Evolutionary conservation across 2,329 filamentous ascomycete genomes (phyloP).

Genomic region (Bertia moriformis): DNA sequence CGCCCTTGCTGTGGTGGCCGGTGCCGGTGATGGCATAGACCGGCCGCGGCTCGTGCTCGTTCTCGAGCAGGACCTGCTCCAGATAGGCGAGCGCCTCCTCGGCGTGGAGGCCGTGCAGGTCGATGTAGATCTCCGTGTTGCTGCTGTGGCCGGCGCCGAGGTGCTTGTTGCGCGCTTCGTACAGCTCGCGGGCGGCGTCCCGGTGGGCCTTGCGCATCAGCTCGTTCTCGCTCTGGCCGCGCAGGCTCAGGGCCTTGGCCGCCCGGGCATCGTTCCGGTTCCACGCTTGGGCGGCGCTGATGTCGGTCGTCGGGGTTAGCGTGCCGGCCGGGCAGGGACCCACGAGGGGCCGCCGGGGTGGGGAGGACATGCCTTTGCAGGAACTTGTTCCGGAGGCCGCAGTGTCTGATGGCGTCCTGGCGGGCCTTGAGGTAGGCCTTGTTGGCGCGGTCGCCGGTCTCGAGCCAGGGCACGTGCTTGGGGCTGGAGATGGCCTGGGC

Average conservation of each 20-base stretch:
- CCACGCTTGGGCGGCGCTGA: slow-evolving; percentile 93
- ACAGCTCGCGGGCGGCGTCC: slow-evolving; percentile 79
- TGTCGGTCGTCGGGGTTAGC: too few relatives aligned
- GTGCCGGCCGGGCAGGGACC: neutral
- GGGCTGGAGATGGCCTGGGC: slow-evolving; percentile 75
- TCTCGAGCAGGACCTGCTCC: slow-evolving; percentile 73
- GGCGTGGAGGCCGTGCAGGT: slow-evolving; percentile 94
- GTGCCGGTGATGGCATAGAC: slow-evolving; percentile 95
- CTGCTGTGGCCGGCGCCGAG: slow-evolving; percentile 25
- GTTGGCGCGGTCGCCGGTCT: slow-evolving; percentile 81
- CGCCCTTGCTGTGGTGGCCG: slow-evolving; percentile 94
- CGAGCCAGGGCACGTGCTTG: slow-evolving; percentile 89
- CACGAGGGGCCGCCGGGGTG: slow-evolving; percentile 4
- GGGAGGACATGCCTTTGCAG: slow-evolving; percentile 59
- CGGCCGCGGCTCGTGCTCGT: slow-evolving; percentile 56
- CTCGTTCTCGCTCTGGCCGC: slow-evolving; percentile 92
- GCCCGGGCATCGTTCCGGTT: slow-evolving; percentile 93
- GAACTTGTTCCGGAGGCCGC: slow-evolving; percentile 91
- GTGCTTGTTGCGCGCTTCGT: slow-evolving; percentile 80
- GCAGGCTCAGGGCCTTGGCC: slow-evolving; percentile 83
- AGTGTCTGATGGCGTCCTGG: slow-evolving; percentile 92
- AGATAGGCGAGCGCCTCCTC: slow-evolving; percentile 94
- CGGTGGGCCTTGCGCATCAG: slow-evolving; percentile 94
- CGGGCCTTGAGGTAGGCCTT: slow-evolving; percentile 89
- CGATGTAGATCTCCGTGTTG: slow-evolving; percentile 84